Evolutionary conservation across 2,329 filamentous ascomycete genomes (phyloP).

Genomic region (Gliomastix tumulicola): DNA sequence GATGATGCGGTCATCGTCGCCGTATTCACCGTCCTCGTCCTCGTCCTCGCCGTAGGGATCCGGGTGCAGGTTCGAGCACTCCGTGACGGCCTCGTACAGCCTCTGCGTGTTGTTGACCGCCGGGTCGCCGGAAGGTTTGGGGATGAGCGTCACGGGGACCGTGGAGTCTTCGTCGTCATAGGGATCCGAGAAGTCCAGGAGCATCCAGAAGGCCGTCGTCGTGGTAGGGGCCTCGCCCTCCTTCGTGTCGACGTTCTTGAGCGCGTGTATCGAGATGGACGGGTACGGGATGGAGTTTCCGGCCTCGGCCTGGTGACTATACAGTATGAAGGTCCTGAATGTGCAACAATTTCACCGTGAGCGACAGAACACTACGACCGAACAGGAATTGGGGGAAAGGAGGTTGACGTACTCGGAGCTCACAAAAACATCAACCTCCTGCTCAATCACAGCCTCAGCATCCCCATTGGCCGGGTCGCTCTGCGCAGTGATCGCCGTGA

Average conservation of each 20-base stretch:
- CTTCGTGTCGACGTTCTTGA: slow-evolving; percentile 60
- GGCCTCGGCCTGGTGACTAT: slow-evolving; percentile 46
- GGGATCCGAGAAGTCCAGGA: slow-evolving; percentile 56
- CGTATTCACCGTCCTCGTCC: slow-evolving; percentile 51
- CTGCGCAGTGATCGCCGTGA: no score
- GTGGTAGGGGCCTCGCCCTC: slow-evolving; percentile 26
- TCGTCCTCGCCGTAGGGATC: slow-evolving; percentile 57
- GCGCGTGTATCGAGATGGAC: slow-evolving; percentile 67
- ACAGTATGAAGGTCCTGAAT: slow-evolving; percentile 48
- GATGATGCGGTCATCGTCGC: slow-evolving; percentile 47
- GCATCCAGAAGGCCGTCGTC: slow-evolving; percentile 55
- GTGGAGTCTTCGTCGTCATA: slow-evolving; percentile 59
- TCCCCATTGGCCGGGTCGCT: slow-evolving; percentile 24
- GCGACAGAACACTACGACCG: no score
- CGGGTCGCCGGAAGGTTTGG: slow-evolving; percentile 7
- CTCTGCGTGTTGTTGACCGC: slow-evolving; percentile 16
- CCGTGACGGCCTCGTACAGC: slow-evolving; percentile 64
- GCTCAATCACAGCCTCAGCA: slow-evolving; percentile 30
- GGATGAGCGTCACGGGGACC: slow-evolving; percentile 62
- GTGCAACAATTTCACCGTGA: no score
- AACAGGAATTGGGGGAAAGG: no score
- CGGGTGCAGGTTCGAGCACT: slow-evolving; percentile 70
- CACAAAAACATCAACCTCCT: slow-evolving; percentile 49
- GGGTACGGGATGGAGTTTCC: slow-evolving; percentile 70
- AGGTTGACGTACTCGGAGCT: slow-evolving; percentile 44